These are phyloP conservation scores for Solanum paucissectum DNA, from an alignment of 257 asterid genomes.

Conservation along the genomic window DNA sequence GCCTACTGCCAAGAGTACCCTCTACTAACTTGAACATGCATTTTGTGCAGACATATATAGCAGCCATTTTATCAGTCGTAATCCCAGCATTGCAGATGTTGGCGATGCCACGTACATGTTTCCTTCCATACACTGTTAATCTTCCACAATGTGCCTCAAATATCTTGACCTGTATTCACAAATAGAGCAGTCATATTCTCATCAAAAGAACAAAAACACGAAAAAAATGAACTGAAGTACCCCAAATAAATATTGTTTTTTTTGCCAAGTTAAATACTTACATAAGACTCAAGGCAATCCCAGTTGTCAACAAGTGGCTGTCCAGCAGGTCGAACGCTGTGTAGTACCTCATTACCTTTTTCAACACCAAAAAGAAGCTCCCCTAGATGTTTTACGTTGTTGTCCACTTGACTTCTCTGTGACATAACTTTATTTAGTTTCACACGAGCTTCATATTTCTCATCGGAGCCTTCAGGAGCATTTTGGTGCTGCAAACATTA, in stretches of 20 bases:
- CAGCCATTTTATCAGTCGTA: slow-evolving; percentile 49
- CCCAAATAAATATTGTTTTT: neutral
- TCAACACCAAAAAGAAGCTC: slow-evolving; percentile 75
- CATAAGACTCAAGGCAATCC: slow-evolving; percentile 81
- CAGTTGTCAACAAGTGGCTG: slow-evolving; percentile 16
- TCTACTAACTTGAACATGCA: slow-evolving; percentile 31
- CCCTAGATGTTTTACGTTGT: slow-evolving; percentile 51
- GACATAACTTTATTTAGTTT: slow-evolving; percentile 66
- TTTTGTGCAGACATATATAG: slow-evolving; percentile 45
- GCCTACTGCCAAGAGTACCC: neutral
- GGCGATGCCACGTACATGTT: slow-evolving; percentile 81
- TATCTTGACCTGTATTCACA: slow-evolving; percentile 36
- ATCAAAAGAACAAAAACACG: neutral
- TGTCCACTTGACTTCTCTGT: slow-evolving; percentile 60
- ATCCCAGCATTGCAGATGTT: slow-evolving; percentile 84
- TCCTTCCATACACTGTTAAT: slow-evolving; percentile 80
- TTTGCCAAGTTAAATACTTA: slow-evolving; percentile 7
- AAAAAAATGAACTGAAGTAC: neutral
- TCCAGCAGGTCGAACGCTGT: slow-evolving; percentile 48
- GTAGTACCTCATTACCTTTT: slow-evolving; percentile 48
- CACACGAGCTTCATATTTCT: slow-evolving; percentile 71
- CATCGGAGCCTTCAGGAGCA: slow-evolving; percentile 65
- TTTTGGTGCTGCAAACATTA: slow-evolving; percentile 26
- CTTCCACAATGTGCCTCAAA: slow-evolving; percentile 77
- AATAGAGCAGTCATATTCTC: neutral